A percentile compares a stretch with the other conserved stretches of the same genome.
Conservation (phyloP, 306 rosid species). For the Cicer cuneatum region DNA sequence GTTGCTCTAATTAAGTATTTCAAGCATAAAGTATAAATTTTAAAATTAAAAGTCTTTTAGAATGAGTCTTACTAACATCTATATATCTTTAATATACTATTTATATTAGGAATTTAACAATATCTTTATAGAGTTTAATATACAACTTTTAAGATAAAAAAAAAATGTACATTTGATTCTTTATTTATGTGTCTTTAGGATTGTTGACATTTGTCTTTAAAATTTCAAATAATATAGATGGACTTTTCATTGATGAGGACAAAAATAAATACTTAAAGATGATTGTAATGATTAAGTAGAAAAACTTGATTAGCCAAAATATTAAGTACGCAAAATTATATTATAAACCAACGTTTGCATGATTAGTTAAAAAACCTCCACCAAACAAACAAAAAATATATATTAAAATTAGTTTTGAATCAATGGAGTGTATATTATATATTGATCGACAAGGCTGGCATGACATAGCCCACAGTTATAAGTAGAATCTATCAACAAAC, state of each 20-base stretch:
- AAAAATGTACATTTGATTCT: too few species aligned
- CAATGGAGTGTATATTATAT: background rate
- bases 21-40: too few species aligned
- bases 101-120: too few species aligned
- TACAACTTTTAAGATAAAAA: too few species aligned
- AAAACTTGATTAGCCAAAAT: background rate
- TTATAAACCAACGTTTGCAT: slow-evolving; percentile 19
- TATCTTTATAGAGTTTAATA: too few species aligned
- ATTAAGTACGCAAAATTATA: slow-evolving; percentile 10
- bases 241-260: background rate
- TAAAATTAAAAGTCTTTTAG: too few species aligned
- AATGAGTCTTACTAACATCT: too few species aligned
- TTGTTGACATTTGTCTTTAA: too few species aligned
- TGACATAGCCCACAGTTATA: slow-evolving; percentile 24
- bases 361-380: background rate
- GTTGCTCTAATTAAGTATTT: too few species aligned
- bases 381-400: background rate
- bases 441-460: slow-evolving; percentile 14
- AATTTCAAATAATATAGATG: background rate
- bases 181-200: too few species aligned
- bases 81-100: too few species aligned
- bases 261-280: slow-evolving; percentile 9
- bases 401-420: background rate
- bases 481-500: slow-evolving; percentile 46
- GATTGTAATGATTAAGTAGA: slow-evolving; percentile 25